Conservation (phyloP, 768 basidiomycete species). For the Kwoniella botswanensis region DNA sequence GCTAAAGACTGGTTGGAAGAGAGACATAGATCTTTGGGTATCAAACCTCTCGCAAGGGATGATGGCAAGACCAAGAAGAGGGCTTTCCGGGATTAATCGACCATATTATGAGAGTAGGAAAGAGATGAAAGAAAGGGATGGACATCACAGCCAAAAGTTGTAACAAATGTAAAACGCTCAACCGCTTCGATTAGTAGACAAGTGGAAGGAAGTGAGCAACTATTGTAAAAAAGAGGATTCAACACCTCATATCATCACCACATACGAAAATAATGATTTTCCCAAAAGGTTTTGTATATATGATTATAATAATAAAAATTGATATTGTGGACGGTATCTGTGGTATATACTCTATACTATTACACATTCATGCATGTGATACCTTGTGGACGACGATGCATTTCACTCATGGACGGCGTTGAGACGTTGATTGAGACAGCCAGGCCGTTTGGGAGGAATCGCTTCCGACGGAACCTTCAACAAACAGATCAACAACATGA, state of each 20-base stretch:
- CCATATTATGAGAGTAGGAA: background rate
- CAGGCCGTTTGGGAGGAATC: background rate
- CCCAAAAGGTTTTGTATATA: background rate
- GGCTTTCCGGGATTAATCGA: slow-evolving; percentile 53
- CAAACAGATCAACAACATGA: background rate
- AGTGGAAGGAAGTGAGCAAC: background rate
- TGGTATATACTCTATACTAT: background rate
- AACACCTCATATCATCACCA: background rate
- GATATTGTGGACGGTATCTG: background rate
- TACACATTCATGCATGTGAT: background rate
- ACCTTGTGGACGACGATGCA: background rate
- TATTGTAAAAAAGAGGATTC: slow-evolving; percentile 6
- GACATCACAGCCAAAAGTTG: background rate
- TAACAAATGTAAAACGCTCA: background rate
- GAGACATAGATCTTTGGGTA: slow-evolving; percentile 72
- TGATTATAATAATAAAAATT: background rate
- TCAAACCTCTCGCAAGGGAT: slow-evolving; percentile 43
- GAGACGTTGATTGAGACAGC: too few species aligned
- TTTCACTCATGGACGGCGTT: background rate
- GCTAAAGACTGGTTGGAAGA: slow-evolving; percentile 77
- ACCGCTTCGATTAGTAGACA: background rate
- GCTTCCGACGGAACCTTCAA: background rate
- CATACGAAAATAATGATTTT: background rate
- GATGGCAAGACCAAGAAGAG: slow-evolving; percentile 48
- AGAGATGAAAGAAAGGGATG: too few species aligned